Conservation (phyloP, 495 filamentous ascomycete species). For the Talaromyces borbonicus region DNA sequence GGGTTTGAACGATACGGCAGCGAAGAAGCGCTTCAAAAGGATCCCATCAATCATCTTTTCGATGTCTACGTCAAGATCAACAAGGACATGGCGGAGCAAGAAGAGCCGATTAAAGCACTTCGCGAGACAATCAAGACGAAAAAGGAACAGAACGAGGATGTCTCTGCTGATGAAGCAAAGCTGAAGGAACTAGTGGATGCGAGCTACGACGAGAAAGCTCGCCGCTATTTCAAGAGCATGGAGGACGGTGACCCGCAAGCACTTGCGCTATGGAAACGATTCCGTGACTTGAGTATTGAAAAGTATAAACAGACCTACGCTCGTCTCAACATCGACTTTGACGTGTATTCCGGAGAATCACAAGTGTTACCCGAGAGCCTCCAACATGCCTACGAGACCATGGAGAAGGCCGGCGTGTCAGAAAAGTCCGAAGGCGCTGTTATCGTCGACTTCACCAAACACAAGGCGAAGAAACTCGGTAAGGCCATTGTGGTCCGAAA, state of each 20-base stretch:
- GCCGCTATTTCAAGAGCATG: constrained; percentile 88
- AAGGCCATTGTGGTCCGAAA: constrained; percentile 59
- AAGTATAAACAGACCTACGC: constrained; percentile 77
- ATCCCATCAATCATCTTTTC: constrained; percentile 60
- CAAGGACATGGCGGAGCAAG: constrained; percentile 38
- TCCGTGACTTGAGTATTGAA: constrained; percentile 81
- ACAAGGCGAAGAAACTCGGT: constrained; percentile 56
- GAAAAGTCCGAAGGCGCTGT: constrained; percentile 81
- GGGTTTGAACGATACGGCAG: constrained; percentile 56
- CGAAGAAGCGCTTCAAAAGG: constrained; percentile 48
- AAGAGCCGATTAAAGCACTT: constrained; percentile 46
- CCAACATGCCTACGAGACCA: constrained; percentile 47
- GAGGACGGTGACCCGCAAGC: constrained; percentile 69
- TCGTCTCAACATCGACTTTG: constrained; percentile 83
- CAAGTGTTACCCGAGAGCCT: constrained; percentile 79
- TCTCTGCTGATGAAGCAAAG: constrained; percentile 36
- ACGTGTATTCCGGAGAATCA: constrained; percentile 92
- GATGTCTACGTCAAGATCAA: constrained; percentile 63
- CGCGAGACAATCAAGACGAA: constrained; percentile 44
- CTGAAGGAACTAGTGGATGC: constrained; percentile 42
- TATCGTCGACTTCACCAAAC: constrained; percentile 79
- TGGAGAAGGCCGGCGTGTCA: constrained; percentile 63
- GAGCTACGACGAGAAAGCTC: constrained; percentile 54
- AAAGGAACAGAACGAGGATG: constrained; percentile 41
- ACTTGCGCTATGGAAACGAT: constrained; percentile 72